phyloP scores from a whole-genome alignment of 257 asterid species.

The Salvia miltiorrhiza region DNA sequence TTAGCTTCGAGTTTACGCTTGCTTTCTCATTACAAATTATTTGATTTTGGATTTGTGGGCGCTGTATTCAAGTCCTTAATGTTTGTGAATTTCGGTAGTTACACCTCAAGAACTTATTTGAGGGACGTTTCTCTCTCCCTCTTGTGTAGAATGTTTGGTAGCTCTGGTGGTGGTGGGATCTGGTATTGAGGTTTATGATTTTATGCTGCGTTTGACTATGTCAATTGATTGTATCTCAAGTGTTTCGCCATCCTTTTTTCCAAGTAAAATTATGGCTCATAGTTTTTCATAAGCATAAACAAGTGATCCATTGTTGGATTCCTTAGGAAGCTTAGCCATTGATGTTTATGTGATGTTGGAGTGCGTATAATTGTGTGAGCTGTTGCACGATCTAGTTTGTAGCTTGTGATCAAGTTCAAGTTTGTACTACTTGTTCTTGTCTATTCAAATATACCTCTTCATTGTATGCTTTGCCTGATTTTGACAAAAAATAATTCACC shows the following conservation, averaged over 20 bases:
- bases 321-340: neutral
- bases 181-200: neutral
- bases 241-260: neutral
- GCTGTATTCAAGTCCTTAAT: neutral
- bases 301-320: neutral
- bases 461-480: neutral
- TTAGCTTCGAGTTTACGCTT: conserved; percentile 4
- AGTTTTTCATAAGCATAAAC: neutral
- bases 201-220: neutral
- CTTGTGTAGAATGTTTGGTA: neutral
- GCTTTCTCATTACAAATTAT: neutral
- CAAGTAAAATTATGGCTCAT: neutral
- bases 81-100: neutral
- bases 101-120: neutral
- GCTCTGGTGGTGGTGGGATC: conserved; percentile 8
- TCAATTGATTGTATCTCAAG: neutral
- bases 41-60: neutral
- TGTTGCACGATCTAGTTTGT: neutral
- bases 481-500: neutral
- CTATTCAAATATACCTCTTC: neutral
- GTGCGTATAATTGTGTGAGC: neutral
- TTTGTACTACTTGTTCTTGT: neutral
- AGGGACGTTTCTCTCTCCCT: neutral
- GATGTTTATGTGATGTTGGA: neutral
- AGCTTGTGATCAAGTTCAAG: neutral